Percentiles rank a stretch among this genome's conserved stretches.
These are phyloP conservation scores for Salix purpurea DNA, from an alignment of 345 rosid species.

Conservation along the genomic window DNA sequence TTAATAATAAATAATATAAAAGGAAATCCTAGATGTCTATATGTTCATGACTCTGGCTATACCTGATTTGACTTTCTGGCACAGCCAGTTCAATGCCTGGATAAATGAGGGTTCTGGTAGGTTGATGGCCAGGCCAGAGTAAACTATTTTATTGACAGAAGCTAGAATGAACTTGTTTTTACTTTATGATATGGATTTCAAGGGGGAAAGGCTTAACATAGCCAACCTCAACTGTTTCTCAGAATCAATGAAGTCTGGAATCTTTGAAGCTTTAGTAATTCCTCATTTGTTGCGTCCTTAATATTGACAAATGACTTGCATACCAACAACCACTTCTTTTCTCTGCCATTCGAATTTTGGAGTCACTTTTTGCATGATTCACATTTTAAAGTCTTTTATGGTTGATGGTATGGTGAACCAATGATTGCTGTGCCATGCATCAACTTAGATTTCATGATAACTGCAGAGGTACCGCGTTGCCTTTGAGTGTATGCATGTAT, in stretches of 20 bases:
- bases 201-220: neutral
- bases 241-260: neutral
- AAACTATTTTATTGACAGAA: neutral
- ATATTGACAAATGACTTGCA: neutral
- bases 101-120: neutral
- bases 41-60: neutral
- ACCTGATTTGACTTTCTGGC: too few species aligned
- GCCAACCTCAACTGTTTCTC: neutral
- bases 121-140: neutral
- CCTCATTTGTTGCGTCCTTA: neutral
- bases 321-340: neutral
- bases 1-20: neutral
- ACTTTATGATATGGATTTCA: neutral
- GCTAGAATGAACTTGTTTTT: neutral
- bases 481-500: neutral
- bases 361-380: too few species aligned
- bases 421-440: neutral
- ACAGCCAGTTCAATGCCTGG: too few species aligned
- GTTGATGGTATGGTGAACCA: neutral
- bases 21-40: neutral
- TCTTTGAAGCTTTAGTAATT: neutral
- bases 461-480: neutral
- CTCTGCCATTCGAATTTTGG: neutral
- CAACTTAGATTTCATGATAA: neutral
- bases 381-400: neutral